Evolutionary conservation across 2,329 filamentous ascomycete genomes (phyloP).

Genomic region (Grosmannia serpens): DNA sequence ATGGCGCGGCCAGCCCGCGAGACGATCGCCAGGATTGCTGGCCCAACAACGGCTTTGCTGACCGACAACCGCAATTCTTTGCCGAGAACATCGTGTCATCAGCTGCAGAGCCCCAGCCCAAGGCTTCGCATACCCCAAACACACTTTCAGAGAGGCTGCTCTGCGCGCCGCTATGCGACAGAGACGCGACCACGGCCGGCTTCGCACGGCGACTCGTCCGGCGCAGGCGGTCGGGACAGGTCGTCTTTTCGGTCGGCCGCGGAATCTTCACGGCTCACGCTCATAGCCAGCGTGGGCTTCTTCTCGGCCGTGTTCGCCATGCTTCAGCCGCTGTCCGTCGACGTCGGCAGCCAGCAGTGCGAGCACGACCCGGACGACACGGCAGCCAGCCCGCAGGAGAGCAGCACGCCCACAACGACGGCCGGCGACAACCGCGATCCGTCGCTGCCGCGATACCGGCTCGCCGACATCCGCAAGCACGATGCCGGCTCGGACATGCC

Average conservation of each 20-base stretch:
- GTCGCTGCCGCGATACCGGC: slow-evolving; percentile 12
- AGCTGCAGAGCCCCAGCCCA: too few relatives aligned
- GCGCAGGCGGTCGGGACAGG: neutral
- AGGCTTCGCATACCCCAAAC: too few relatives aligned
- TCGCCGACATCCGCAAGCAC: slow-evolving; percentile 14
- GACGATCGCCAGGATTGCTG: too few relatives aligned
- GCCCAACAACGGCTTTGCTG: too few relatives aligned
- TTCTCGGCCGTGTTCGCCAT: neutral
- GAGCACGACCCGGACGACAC: neutral
- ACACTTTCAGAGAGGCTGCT: too few relatives aligned
- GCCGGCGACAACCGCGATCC: slow-evolving; percentile 12
- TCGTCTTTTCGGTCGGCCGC: neutral
- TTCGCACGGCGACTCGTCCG: too few relatives aligned
- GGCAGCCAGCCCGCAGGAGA: neutral
- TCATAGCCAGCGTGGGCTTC: neutral
- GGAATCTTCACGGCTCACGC: neutral
- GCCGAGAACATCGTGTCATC: too few relatives aligned
- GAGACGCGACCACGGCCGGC: too few relatives aligned
- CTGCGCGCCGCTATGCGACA: too few relatives aligned
- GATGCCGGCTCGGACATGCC: slow-evolving; percentile 22
- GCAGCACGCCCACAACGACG: neutral
- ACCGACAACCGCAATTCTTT: too few relatives aligned
- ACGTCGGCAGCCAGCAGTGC: neutral
- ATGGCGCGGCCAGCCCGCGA: too few relatives aligned
- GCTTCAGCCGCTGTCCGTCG: neutral